Conservation (phyloP, 163 green algal genomes). For the Picocystis sp. region DNA sequence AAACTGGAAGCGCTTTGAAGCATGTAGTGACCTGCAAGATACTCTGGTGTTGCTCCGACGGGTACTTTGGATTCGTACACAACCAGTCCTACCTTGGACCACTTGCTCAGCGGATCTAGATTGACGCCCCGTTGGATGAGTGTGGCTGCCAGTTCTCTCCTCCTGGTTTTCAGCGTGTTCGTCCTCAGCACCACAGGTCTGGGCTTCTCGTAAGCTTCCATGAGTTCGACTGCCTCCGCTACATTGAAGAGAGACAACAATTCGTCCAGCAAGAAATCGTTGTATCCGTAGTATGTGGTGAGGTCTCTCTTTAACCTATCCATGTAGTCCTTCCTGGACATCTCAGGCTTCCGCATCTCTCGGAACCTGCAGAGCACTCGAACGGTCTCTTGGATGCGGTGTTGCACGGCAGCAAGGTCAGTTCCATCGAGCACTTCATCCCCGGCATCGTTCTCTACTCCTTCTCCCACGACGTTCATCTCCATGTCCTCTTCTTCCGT, state of each 20-base stretch:
- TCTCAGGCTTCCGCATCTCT: constrained; percentile 25
- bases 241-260: constrained; percentile 58
- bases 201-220: constrained; percentile 8
- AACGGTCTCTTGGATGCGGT: constrained; percentile 55
- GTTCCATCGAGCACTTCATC: constrained; percentile 6
- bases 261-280: constrained; percentile 77
- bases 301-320: constrained; percentile 64
- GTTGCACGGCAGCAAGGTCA: constrained; percentile 48
- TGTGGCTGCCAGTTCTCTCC: constrained; percentile 76
- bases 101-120: constrained; percentile 88
- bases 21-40: constrained; percentile 99
- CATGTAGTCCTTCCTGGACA: constrained; percentile 54
- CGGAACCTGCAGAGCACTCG: constrained; percentile 68
- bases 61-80: constrained; percentile 94
- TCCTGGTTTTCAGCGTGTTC: constrained; percentile 86
- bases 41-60: constrained; percentile 95
- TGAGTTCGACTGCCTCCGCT: constrained; percentile 45
- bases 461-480: too few species aligned
- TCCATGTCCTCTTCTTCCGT: too few species aligned
- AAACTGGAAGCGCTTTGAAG: constrained; percentile 92
- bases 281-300: constrained; percentile 84
- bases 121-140: constrained; percentile 95
- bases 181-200: constrained; percentile 78
- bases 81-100: constrained; percentile 91
- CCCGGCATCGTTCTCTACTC: too few species aligned